Evolutionary conservation across 257 asterid species (phyloP).

Genomic region (Jacaranda copaia): DNA sequence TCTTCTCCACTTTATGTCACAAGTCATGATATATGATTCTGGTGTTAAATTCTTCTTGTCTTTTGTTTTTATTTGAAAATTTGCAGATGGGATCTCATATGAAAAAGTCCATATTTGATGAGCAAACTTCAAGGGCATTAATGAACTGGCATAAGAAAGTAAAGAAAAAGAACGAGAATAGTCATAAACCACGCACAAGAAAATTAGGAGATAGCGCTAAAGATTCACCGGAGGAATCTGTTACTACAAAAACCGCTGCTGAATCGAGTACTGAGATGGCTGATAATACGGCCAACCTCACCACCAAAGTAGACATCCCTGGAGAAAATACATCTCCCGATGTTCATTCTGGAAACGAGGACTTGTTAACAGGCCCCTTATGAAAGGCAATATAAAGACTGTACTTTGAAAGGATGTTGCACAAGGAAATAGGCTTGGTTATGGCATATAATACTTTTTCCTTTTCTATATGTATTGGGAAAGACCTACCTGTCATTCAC

Average conservation of each 20-base stretch:
- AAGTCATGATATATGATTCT: too few species aligned
- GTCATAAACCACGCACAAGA: slow-evolving; percentile 23
- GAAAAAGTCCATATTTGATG: slow-evolving; percentile 78
- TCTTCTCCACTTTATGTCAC: too few species aligned
- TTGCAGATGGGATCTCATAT: slow-evolving; percentile 79
- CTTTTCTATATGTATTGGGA: background rate
- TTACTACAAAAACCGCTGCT: background rate
- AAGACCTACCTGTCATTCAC: background rate
- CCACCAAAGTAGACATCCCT: background rate
- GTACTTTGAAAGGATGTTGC: background rate
- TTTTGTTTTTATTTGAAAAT: background rate
- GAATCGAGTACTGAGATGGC: background rate
- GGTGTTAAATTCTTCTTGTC: background rate
- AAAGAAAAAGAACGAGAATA: slow-evolving; percentile 42
- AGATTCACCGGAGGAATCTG: slow-evolving; percentile 31
- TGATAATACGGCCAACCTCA: background rate
- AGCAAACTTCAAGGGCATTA: slow-evolving; percentile 77
- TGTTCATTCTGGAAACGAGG: background rate
- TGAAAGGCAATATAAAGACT: background rate
- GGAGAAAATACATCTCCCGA: background rate
- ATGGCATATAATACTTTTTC: background rate
- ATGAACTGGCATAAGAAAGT: slow-evolving; percentile 70
- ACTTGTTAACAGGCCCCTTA: slow-evolving; percentile 10
- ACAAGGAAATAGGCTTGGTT: background rate
- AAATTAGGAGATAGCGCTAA: slow-evolving; percentile 46